These are phyloP conservation scores for Cenchrus americanus DNA, from an alignment of 176 grass and related monocot species.

Conservation along the genomic window DNA sequence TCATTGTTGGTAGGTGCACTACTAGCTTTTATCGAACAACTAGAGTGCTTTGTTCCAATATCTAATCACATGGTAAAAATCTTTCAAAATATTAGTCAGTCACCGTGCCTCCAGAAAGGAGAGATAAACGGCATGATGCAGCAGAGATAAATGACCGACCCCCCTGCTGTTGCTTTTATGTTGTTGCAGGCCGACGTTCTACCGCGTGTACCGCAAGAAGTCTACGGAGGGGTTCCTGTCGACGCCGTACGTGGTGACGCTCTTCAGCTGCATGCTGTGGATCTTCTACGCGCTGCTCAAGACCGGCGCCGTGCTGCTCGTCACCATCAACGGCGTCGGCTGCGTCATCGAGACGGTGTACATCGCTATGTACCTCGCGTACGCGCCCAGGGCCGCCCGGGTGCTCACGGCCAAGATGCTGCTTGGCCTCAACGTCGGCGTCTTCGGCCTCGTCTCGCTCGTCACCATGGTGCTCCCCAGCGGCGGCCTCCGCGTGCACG, in stretches of 20 bases:
- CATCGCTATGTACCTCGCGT: constrained; percentile 68
- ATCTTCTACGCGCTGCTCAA: constrained; percentile 84
- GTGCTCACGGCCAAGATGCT: constrained; percentile 65
- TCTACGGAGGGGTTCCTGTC: constrained; percentile 89
- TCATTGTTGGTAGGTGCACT: constrained; percentile 3
- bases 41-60: too few species aligned
- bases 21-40: neutral
- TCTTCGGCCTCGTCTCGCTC: constrained; percentile 67
- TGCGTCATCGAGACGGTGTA: constrained; percentile 70
- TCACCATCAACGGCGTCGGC: constrained; percentile 82
- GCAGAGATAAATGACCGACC: neutral
- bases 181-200: constrained; percentile 73
- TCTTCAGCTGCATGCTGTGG: constrained; percentile 93
- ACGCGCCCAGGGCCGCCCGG: constrained; percentile 59
- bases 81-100: neutral
- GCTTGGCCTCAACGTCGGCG: constrained; percentile 64
- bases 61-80: neutral
- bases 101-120: neutral
- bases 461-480: constrained; percentile 58
- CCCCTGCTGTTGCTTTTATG: neutral
- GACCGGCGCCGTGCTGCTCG: constrained; percentile 59
- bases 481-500: constrained; percentile 45
- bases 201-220: constrained; percentile 83
- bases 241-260: constrained; percentile 79
- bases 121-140: too few species aligned